A percentile compares a stretch with the other conserved stretches of the same genome.
Evolutionary conservation across 768 basidiomycete genomes (phyloP).

Genomic region (Serendipita indica): DNA sequence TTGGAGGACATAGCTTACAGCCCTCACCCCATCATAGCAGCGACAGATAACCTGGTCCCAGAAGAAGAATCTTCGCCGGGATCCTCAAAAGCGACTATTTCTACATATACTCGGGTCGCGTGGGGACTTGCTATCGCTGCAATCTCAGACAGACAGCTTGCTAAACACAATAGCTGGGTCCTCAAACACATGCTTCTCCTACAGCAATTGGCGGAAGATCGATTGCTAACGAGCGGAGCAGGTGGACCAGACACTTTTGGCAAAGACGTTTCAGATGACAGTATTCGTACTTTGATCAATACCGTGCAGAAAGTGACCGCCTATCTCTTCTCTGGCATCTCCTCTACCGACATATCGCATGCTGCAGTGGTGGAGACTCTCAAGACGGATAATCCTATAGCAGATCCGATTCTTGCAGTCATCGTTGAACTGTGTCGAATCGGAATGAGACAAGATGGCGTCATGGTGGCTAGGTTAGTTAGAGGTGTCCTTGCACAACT

Average conservation of each 20-base stretch:
- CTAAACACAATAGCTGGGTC: conserved; percentile 46
- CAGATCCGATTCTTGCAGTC: conserved; percentile 18
- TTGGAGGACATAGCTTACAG: conserved; percentile 11
- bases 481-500: conserved; percentile 43
- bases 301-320: neutral
- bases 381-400: conserved; percentile 15
- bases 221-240: conserved; percentile 12
- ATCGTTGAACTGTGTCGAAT: conserved; percentile 22
- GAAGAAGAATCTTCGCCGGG: neutral
- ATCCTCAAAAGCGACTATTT: conserved; percentile 24
- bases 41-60: conserved; percentile 10
- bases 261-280: conserved; percentile 20
- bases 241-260: conserved; percentile 9
- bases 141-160: conserved; percentile 41
- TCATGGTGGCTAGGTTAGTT: conserved; percentile 46
- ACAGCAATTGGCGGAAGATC: conserved; percentile 32
- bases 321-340: neutral
- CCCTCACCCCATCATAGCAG: conserved; percentile 29
- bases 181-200: conserved; percentile 55
- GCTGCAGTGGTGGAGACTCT: neutral
- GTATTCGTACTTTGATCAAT: conserved; percentile 8
- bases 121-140: conserved; percentile 42
- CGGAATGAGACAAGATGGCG: conserved; percentile 28
- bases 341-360: neutral
- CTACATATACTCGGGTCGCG: conserved; percentile 48